These are phyloP conservation scores for Calamus simplicifolius DNA, from an alignment of 176 grass and related monocot genomes.

Conservation along the genomic window DNA sequence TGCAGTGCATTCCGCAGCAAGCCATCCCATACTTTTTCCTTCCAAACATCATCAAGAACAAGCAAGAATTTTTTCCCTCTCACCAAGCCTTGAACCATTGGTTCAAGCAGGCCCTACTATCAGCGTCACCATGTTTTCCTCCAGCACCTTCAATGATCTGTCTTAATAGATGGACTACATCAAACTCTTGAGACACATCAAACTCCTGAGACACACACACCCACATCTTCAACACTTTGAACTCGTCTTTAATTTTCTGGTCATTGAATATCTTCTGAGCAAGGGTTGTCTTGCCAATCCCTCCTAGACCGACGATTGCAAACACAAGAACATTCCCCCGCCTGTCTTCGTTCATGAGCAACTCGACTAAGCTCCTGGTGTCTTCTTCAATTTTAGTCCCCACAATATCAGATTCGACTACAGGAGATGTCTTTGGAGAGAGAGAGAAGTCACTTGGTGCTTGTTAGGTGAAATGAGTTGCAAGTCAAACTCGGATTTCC, in stretches of 20 bases:
- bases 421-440: neutral
- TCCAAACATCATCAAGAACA: constrained; percentile 48
- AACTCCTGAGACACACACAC: constrained; percentile 20
- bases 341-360: too few relatives aligned
- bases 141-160: constrained; percentile 15
- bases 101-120: constrained; percentile 14
- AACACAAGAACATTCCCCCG: too few relatives aligned
- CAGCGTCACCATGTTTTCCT: neutral
- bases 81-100: neutral
- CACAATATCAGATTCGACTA: constrained; percentile 3
- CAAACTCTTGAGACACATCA: neutral
- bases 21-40: constrained; percentile 37
- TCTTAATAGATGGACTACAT: constrained; percentile 8
- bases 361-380: too few relatives aligned
- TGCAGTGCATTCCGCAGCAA: constrained; percentile 25
- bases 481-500: constrained; percentile 40
- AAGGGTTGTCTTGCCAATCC: too few relatives aligned
- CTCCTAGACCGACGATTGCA: too few relatives aligned
- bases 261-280: neutral
- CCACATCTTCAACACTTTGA: constrained; percentile 24
- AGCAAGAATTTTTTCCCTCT: constrained; percentile 44
- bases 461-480: neutral
- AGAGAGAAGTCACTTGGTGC: neutral
- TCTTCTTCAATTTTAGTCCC: constrained; percentile 11
- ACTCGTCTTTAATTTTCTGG: neutral